Evolutionary conservation across 768 basidiomycete genomes (phyloP).

Genomic region (Lactifluus echinatus): DNA sequence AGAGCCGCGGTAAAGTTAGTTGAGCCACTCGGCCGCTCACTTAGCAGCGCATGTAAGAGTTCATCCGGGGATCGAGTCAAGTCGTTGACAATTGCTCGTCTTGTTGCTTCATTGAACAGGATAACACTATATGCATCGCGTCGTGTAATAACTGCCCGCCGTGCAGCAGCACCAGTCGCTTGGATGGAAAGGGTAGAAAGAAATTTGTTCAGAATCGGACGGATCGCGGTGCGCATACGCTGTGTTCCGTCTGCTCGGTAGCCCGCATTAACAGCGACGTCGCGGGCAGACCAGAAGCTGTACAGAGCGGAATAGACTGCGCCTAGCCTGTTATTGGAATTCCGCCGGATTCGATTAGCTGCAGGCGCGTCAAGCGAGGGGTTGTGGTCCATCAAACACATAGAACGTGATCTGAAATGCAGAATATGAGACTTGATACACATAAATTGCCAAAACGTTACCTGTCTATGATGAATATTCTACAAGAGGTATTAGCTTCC

Average conservation of each 20-base stretch:
- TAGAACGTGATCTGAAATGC: constrained; percentile 41
- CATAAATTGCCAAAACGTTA: constrained; percentile 7
- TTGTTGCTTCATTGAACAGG: no score
- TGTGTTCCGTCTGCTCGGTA: constrained; percentile 1
- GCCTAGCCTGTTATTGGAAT: constrained; percentile 42
- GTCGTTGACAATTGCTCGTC: no score
- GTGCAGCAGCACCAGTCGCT: no score
- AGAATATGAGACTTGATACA: not conserved
- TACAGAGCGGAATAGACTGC: constrained; percentile 49
- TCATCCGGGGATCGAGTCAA: no score
- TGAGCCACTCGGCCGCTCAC: no score
- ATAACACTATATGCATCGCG: no score
- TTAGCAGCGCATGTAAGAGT: no score
- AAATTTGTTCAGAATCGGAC: no score
- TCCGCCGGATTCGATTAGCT: constrained; percentile 29
- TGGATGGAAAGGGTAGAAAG: no score
- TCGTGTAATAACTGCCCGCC: no score
- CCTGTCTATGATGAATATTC: constrained; percentile 46
- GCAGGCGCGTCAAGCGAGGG: constrained; percentile 39
- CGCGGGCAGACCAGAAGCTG: constrained; percentile 47
- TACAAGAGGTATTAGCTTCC: not conserved
- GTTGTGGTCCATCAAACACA: constrained; percentile 32
- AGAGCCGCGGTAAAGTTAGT: no score
- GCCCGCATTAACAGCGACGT: constrained; percentile 27
- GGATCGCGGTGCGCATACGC: no score